These are phyloP conservation scores for Saturnispora ahearnii DNA, from an alignment of 805 yeast genomes.

Conservation along the genomic window DNA sequence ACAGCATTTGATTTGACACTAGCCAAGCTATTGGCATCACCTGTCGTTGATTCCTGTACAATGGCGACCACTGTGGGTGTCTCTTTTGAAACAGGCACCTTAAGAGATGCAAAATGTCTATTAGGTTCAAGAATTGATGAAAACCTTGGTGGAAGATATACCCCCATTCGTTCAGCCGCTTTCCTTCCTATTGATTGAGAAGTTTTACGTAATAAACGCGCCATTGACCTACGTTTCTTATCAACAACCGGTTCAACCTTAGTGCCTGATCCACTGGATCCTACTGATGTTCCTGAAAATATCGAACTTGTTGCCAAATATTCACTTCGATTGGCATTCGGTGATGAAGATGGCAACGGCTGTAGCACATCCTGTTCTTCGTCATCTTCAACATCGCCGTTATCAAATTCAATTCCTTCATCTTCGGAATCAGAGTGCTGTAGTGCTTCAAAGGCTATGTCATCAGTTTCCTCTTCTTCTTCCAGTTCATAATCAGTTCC, in stretches of 20 bases:
- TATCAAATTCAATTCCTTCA: slow-evolving; percentile 15
- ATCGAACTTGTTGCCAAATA: slow-evolving; percentile 11
- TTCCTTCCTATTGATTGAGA: slow-evolving; percentile 69
- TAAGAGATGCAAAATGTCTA: slow-evolving; percentile 81
- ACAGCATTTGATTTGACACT: slow-evolving; percentile 21
- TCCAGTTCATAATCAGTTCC: neutral
- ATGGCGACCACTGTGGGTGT: slow-evolving; percentile 43
- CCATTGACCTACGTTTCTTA: slow-evolving; percentile 61
- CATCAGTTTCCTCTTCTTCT: neutral
- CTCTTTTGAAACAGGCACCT: slow-evolving; percentile 36
- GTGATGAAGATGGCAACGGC: slow-evolving; percentile 1
- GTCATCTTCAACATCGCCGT: slow-evolving; percentile 10
- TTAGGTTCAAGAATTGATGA: slow-evolving; percentile 85
- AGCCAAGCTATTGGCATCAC: slow-evolving; percentile 11
- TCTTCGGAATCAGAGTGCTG: slow-evolving; percentile 28
- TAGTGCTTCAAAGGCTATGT: neutral
- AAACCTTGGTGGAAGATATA: slow-evolving; percentile 76
- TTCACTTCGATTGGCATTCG: neutral
- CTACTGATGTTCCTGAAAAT: slow-evolving; percentile 23
- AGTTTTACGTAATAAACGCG: slow-evolving; percentile 64
- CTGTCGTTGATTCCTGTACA: slow-evolving; percentile 6
- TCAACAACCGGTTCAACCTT: slow-evolving; percentile 60
- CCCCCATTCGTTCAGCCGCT: slow-evolving; percentile 84
- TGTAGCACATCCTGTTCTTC: neutral
- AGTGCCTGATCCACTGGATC: slow-evolving; percentile 19